Conservation (phyloP, 2,329 filamentous ascomycete species). For the Arthroderma sp. region DNA sequence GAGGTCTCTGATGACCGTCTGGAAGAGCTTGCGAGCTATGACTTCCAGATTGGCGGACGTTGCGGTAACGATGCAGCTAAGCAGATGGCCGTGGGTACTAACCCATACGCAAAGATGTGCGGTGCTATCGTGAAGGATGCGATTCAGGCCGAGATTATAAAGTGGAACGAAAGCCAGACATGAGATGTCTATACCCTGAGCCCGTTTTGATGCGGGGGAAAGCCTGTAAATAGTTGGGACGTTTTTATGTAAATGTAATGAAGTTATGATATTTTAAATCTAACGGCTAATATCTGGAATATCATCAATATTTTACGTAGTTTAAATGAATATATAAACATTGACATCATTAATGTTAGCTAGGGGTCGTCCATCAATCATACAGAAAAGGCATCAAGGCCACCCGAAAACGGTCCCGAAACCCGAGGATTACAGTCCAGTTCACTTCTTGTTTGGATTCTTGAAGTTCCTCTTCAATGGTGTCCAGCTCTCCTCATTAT, state of each 20-base stretch:
- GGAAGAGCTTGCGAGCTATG: slow-evolving; percentile 45
- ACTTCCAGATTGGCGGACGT: slow-evolving; percentile 43
- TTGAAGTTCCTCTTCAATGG: slow-evolving; percentile 52
- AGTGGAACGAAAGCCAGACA: slow-evolving; percentile 12
- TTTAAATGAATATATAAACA: neutral
- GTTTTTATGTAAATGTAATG: slow-evolving; percentile 4
- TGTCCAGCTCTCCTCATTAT: slow-evolving; percentile 73
- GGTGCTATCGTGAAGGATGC: slow-evolving; percentile 51
- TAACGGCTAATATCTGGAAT: too few relatives aligned
- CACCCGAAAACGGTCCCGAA: neutral
- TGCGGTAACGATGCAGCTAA: slow-evolving; percentile 47
- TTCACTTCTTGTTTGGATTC: slow-evolving; percentile 35
- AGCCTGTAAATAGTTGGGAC: neutral
- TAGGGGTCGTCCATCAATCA: neutral
- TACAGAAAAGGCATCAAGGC: neutral
- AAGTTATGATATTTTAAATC: neutral
- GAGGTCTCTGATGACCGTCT: slow-evolving; percentile 30
- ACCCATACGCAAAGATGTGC: slow-evolving; percentile 52
- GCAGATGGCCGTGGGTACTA: slow-evolving; percentile 48
- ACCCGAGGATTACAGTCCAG: neutral
- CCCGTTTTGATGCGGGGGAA: neutral
- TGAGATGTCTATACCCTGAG: neutral
- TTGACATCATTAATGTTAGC: neutral
- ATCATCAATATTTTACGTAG: too few relatives aligned
- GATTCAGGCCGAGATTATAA: slow-evolving; percentile 42